Base-by-base conservation (phyloP, 192 early-diverging fungal species). In the Umbelopsis vinacea region DNA sequence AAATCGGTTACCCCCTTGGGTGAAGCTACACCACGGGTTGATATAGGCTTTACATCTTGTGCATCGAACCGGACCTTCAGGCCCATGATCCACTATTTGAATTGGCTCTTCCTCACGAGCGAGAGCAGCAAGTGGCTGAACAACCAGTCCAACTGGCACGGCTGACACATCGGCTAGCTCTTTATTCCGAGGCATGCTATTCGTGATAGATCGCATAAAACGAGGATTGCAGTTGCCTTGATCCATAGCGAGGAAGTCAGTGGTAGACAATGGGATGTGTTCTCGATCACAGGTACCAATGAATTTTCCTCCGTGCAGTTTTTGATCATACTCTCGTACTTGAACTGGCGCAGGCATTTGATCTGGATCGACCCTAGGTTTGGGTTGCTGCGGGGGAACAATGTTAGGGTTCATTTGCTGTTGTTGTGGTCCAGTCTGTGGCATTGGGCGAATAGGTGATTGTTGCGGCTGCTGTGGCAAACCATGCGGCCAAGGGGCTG, bases 221-320 rank as follows among this genome's bases (percentile, higher is more conserved):
- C 96, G 84, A 40, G 97, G 97, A 79, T 92, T 97, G 79, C 86
- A 87, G 74, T 93, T 95, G 88, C 92, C 97, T 76, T 98, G 94
- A 83, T 99, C 97, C 22, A 96, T 82, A 0, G 91, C 93, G 46
- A 83, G 87, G 79, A 94, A 97, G 26, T 90, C 83, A 1, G 97
- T 94, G 33, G 89, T 89, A 0, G 93, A 89, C 47, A 97, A 78
- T 17, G 97, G 97, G 10, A 92, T 90, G 17, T 85, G 82, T 8
- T 88, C 87, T 69, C 85, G 86, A 19, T 87, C 82, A 7, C 82
- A 83, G 0, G 97, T 96, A 33, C 87, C 84, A 82, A 91, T 97
- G n/a, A 89, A 86, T 46, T 86, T 77, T 23, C 86, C 84, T 33
- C 83, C 85, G 79, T 92, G 92, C 9, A 84, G 55, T 23, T 84